A percentile compares a stretch with the other conserved stretches of the same genome.
Evolutionary conservation across 2,329 filamentous ascomycete species (phyloP).

Genomic region (Decorospora gaudefroyi): DNA sequence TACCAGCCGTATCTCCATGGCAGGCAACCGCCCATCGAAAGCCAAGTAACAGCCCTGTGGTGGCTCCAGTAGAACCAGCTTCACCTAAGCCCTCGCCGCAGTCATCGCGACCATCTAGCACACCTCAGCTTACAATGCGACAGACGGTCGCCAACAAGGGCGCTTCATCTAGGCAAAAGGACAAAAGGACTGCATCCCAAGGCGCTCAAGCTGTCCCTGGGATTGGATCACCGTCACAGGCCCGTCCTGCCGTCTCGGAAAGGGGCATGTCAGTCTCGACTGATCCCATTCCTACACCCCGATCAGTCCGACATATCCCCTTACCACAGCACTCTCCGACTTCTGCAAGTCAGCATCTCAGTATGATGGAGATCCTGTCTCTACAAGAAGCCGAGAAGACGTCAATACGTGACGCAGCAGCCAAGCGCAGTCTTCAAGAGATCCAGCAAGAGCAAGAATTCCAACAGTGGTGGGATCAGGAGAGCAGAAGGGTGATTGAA

Average conservation of each 20-base stretch:
- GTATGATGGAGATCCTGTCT: constrained; percentile 84
- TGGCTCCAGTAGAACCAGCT: constrained; percentile 13
- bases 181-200: constrained; percentile 24
- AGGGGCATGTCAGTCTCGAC: constrained; percentile 44
- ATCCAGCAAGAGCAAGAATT: constrained; percentile 98
- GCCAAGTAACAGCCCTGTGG: constrained; percentile 27
- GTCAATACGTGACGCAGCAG: constrained; percentile 77
- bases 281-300: constrained; percentile 47
- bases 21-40: constrained; percentile 41
- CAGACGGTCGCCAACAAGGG: constrained; percentile 58
- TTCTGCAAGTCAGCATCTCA: constrained; percentile 69
- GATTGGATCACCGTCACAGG: constrained; percentile 33
- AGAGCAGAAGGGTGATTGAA: constrained; percentile 72
- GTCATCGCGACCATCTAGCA: constrained; percentile 36
- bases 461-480: constrained; percentile 93
- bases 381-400: constrained; percentile 86
- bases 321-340: constrained; percentile 64
- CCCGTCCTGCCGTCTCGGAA: constrained; percentile 29
- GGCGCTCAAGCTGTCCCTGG: constrained; percentile 15
- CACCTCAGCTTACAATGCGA: constrained; percentile 63
- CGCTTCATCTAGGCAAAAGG: constrained; percentile 32
- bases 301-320: constrained; percentile 54
- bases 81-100: constrained; percentile 24
- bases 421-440: constrained; percentile 87
- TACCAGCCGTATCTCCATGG: constrained; percentile 43